phyloP scores from a whole-genome alignment of 768 basidiomycete genomes.

The Boletus huronensis region DNA sequence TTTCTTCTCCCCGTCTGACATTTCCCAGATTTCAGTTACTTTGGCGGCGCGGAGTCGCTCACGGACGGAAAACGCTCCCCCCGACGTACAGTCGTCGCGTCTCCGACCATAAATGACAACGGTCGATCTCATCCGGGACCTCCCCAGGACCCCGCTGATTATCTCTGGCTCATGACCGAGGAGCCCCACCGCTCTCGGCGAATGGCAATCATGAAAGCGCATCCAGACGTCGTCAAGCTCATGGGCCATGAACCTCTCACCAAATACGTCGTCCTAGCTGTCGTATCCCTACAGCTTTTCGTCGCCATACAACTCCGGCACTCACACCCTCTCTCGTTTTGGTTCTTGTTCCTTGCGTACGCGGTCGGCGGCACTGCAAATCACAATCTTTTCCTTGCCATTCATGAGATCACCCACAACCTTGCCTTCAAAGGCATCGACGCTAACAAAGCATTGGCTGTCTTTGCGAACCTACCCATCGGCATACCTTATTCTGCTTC shows the following conservation, averaged over 20 bases:
- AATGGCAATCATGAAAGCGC: conserved; percentile 87
- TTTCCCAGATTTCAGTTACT: conserved; percentile 67
- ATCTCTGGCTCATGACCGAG: conserved; percentile 96
- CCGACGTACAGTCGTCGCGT: conserved; percentile 46
- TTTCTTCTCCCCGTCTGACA: background rate
- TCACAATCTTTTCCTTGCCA: conserved; percentile 96
- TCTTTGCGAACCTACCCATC: conserved; percentile 91
- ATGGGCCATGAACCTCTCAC: conserved; percentile 96
- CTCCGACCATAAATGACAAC: conserved; percentile 38
- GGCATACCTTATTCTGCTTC: conserved; percentile 92
- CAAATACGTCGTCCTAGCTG: conserved; percentile 82
- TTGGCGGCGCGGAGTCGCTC: conserved; percentile 80
- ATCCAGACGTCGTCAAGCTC: conserved; percentile 92
- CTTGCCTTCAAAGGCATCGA: conserved; percentile 82
- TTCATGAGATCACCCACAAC: conserved; percentile 99
- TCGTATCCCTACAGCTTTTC: conserved; percentile 73
- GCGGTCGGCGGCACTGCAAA: conserved; percentile 90
- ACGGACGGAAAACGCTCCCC: conserved; percentile 50
- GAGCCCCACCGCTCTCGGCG: conserved; percentile 91
- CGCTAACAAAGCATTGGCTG: conserved; percentile 83
- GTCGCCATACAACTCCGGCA: conserved; percentile 64
- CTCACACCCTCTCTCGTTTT: conserved; percentile 61
- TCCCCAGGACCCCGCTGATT: conserved; percentile 79
- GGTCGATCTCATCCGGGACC: conserved; percentile 44
- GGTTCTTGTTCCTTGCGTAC: conserved; percentile 79